Base-by-base conservation (phyloP, 2,329 filamentous ascomycete species). In the Elsinoe batatas region DNA sequence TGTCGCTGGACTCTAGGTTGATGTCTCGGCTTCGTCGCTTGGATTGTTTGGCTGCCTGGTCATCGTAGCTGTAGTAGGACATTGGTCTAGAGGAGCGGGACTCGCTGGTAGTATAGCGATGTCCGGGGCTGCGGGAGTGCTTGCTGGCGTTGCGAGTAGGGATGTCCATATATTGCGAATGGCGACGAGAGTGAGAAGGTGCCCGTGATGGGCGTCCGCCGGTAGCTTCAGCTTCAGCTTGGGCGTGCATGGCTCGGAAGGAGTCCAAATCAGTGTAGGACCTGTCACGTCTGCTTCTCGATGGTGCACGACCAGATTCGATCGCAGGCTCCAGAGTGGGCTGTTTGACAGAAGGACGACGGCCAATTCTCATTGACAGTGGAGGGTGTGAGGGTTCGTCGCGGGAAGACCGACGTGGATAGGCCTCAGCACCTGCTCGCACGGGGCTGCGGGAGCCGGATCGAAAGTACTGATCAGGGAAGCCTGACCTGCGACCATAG, bases 61-160 rank as follows among this genome's bases (percentile, higher is more conserved):
- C 53, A 17, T 44, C 32, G 15, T 55, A 36, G 30, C 38, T 47
- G 42, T 44, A 55, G 40, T 55, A 46, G 30, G 38, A 46, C 7
- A 13, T 15, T 10, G 38, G 42, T 8, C 53, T 5, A 3, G 20
- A 18, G 7, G 53, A 37, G 11, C 53, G 38, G 5, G 40, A 44
- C 32, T 55, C 53, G 13, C 42, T 44, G 2, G 30, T 42, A 15
- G 37, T 44, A 10, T 47, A 35, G 8, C 37, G 17, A 37, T 47
- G 53, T 11, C 53, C 53, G n/a, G 53, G 53, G 17, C 53, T 55
- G 12, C 26, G 18, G n/a, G 53, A 55, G 26, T 51, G 47, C 33
- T 51, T 26, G 15, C 32, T 26, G 15, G 8, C 26, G 22, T 51
- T 33, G 35, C 32, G 32, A 15, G 8, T 26, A 6, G 47, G 32